These are phyloP conservation scores for Diplodia mutila DNA, from an alignment of 2,329 filamentous ascomycete species.

Conservation along the genomic window DNA sequence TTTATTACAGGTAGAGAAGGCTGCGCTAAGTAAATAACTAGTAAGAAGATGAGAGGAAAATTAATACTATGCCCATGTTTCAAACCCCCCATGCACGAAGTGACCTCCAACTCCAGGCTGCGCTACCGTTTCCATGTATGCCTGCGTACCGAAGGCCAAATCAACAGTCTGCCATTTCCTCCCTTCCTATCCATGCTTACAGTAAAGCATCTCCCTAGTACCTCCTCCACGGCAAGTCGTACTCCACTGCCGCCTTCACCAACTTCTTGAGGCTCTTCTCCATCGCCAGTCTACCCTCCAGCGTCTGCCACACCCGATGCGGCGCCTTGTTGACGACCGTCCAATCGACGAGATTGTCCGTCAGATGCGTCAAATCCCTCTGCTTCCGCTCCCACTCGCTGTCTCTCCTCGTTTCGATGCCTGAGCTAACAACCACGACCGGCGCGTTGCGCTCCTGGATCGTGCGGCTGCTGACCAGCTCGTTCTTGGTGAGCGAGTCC, in stretches of 20 bases:
- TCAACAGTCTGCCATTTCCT: not conserved
- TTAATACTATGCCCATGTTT: not conserved
- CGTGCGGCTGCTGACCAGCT: constrained; percentile 75
- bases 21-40: not conserved
- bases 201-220: not conserved
- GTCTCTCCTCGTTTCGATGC: constrained; percentile 67
- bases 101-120: constrained; percentile 9
- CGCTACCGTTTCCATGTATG: constrained; percentile 1
- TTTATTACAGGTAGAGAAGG: not conserved
- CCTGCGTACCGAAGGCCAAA: not conserved
- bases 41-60: not conserved
- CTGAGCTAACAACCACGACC: constrained; percentile 81
- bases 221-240: constrained; percentile 19
- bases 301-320: constrained; percentile 81
- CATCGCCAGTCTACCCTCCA: constrained; percentile 72
- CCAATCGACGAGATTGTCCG: constrained; percentile 78
- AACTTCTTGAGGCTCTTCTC: constrained; percentile 78
- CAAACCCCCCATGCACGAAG: not conserved
- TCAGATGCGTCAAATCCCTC: constrained; percentile 79
- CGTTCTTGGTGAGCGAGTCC: constrained; percentile 78
- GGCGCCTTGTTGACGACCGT: constrained; percentile 84
- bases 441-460: constrained; percentile 79
- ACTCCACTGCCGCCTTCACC: constrained; percentile 49
- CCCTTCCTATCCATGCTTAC: not conserved
- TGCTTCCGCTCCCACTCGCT: constrained; percentile 82